Conservation (phyloP, 192 early-diverging fungal genomes). For the Lobosporangium transversale region DNA sequence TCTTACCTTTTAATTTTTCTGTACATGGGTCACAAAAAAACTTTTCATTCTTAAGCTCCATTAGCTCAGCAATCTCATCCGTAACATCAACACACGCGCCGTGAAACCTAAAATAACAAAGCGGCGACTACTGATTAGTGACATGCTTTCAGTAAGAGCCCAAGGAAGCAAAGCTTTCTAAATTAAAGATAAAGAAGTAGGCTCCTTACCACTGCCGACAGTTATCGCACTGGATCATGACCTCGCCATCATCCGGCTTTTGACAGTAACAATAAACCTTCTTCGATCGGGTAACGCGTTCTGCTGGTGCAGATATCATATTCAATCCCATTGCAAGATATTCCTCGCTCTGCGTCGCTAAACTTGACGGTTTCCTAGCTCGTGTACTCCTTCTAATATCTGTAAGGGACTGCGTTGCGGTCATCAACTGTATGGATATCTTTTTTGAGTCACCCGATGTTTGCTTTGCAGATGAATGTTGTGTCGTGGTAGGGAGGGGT, state of each 20-base stretch:
- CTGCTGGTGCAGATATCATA: conserved; percentile 2
- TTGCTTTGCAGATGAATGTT: neutral
- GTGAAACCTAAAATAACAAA: conserved; percentile 61
- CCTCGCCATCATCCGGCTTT: conserved; percentile 71
- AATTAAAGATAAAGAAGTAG: no score
- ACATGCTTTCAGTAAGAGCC: no score
- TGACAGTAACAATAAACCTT: conserved; percentile 79
- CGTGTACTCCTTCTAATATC: conserved; percentile 34
- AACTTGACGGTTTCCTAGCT: conserved; percentile 15
- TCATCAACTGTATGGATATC: neutral
- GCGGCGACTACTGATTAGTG: no score
- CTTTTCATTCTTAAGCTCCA: conserved; percentile 54
- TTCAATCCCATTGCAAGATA: neutral
- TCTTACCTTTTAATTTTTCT: conserved; percentile 51
- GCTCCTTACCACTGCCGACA: conserved; percentile 79
- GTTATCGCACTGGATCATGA: conserved; percentile 82
- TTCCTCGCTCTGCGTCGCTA: conserved; percentile 25
- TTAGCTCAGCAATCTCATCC: conserved; percentile 59
- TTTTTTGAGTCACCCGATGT: neutral
- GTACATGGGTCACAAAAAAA: conserved; percentile 48
- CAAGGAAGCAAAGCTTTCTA: no score
- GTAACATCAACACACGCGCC: conserved; percentile 68
- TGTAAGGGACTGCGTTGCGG: neutral
- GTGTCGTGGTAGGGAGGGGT: neutral
- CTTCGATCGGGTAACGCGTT: conserved; percentile 48